These are phyloP conservation scores for Citrullus colocynthis DNA, from an alignment of 306 rosid species.

Conservation along the genomic window DNA sequence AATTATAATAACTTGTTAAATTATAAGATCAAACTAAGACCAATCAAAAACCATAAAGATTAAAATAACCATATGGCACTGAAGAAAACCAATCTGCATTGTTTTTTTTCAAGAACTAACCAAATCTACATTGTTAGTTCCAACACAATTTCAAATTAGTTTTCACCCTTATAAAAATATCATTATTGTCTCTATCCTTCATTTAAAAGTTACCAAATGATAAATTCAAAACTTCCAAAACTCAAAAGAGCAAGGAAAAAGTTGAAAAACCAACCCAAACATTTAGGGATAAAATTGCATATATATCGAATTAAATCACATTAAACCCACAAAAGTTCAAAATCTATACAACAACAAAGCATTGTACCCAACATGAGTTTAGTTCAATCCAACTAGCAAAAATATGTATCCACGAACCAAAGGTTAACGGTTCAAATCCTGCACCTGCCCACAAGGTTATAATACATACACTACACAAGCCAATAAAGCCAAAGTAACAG, in stretches of 20 bases:
- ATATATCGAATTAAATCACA: neutral
- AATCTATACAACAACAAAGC: neutral
- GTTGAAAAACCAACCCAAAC: neutral
- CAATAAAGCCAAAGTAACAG: slow-evolving; percentile 28
- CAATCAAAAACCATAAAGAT: too few species aligned
- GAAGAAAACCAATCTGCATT: too few species aligned
- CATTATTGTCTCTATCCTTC: neutral
- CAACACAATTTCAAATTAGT: too few species aligned
- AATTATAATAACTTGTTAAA: too few species aligned
- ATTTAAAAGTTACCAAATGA: neutral
- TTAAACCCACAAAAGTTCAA: neutral
- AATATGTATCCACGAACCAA: too few species aligned
- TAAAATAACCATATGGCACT: too few species aligned
- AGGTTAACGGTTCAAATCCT: too few species aligned
- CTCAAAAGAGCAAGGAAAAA: neutral
- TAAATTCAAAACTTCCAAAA: neutral
- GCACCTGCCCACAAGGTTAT: neutral
- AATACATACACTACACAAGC: slow-evolving; percentile 16
- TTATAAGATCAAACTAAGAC: too few species aligned
- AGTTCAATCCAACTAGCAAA: too few species aligned
- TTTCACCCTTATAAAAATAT: neutral
- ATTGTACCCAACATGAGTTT: too few species aligned
- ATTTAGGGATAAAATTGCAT: neutral
- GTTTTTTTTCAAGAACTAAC: too few species aligned
- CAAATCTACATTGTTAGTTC: too few species aligned